A percentile compares a stretch with the other conserved stretches of the same genome.
Conservation (phyloP, 495 filamentous ascomycete genomes). For the Aspergillus panamensis region DNA sequence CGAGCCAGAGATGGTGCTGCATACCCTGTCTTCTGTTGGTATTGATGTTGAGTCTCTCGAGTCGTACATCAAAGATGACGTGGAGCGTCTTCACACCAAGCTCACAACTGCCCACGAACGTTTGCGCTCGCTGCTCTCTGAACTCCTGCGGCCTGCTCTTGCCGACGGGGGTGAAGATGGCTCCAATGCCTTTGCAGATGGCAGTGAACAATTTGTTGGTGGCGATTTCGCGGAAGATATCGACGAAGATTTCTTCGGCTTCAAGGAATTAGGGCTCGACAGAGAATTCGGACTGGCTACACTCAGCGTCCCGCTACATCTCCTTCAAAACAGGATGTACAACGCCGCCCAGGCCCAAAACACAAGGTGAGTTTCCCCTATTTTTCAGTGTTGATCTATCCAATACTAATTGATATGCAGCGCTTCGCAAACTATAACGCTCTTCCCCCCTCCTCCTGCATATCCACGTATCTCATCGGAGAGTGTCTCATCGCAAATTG, state of each 20-base stretch:
- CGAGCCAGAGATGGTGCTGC: constrained; percentile 79
- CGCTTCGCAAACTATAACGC: constrained; percentile 45
- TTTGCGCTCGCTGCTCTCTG: constrained; percentile 83
- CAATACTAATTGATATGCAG: constrained; percentile 25
- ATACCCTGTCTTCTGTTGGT: constrained; percentile 78
- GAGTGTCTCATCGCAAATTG: constrained; percentile 73
- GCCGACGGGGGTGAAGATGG: constrained; percentile 78
- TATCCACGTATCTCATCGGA: constrained; percentile 78
- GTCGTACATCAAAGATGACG: constrained; percentile 86
- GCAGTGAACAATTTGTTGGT: constrained; percentile 93
- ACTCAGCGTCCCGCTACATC: constrained; percentile 87
- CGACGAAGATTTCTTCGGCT: constrained; percentile 97
- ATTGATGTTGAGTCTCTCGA: constrained; percentile 79
- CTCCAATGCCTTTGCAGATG: constrained; percentile 86
- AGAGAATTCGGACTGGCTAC: constrained; percentile 81
- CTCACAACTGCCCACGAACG: constrained; percentile 83
- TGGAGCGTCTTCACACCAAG: constrained; percentile 84
- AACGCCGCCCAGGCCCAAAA: constrained; percentile 74
- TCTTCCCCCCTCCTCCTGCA: constrained; percentile 57
- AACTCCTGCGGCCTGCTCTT: constrained; percentile 87
- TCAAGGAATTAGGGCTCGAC: constrained; percentile 91
- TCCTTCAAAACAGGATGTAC: constrained; percentile 86
- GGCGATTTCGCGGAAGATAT: constrained; percentile 98
- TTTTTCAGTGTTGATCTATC: background rate
- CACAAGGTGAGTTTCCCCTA: constrained; percentile 48